A percentile compares a stretch with the other conserved stretches of the same genome.
phyloP scores from a whole-genome alignment of 345 rosid genomes.

The Eucalyptus pauciflora region DNA sequence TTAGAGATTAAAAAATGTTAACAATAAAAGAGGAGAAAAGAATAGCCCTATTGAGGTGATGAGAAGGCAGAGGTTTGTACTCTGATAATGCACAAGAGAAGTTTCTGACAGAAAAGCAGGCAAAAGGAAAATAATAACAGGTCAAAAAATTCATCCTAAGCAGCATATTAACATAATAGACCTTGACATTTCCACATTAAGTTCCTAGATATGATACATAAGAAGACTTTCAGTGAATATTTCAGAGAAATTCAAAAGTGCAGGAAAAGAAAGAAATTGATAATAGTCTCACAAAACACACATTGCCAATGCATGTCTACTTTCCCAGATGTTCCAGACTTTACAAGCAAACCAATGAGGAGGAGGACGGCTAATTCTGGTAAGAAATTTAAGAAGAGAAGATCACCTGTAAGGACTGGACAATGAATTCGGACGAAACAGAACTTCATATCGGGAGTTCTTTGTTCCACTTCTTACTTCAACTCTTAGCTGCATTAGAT shows the following conservation, averaged over 20 bases:
- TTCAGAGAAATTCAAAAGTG: not conserved
- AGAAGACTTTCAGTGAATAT: not conserved
- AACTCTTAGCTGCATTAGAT: conserved; percentile 51
- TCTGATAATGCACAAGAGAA: not conserved
- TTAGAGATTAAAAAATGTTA: not conserved
- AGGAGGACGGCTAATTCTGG: not conserved
- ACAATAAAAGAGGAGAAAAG: not conserved
- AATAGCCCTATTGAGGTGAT: not conserved
- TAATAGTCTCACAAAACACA: not conserved
- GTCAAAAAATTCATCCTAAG: not conserved
- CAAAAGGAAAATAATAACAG: not conserved
- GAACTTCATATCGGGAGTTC: conserved; percentile 80
- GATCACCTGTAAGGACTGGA: conserved; percentile 90
- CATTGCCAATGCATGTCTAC: not conserved
- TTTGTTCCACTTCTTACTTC: conserved; percentile 90
- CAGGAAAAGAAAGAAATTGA: not conserved
- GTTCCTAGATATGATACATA: not conserved
- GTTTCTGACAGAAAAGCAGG: not conserved
- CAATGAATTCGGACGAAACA: conserved; percentile 70
- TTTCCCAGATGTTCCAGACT: not conserved
- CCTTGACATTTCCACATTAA: not conserved
- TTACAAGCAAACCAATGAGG: not conserved
- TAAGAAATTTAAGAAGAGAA: not conserved
- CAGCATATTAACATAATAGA: not conserved
- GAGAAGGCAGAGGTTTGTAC: not conserved